A percentile compares a stretch with the other conserved stretches of the same genome.
Evolutionary conservation across 2,329 filamentous ascomycete genomes (phyloP).

Genomic region (Calonectria pauciramosa): DNA sequence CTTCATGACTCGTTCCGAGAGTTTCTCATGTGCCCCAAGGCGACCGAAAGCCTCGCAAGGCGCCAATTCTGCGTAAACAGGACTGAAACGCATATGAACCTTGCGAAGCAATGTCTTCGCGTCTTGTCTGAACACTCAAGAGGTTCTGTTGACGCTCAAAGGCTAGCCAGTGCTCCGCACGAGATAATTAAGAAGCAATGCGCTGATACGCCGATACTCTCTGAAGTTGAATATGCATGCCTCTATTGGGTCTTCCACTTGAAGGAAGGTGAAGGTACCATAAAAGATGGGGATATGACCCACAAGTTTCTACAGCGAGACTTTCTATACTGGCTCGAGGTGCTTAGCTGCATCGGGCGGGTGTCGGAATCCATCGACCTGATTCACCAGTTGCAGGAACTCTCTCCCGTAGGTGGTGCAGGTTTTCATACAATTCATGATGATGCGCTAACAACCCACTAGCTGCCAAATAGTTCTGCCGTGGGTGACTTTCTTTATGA

Average conservation of each 20-base stretch:
- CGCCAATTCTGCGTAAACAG: neutral
- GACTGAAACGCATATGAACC: neutral
- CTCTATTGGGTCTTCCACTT: neutral
- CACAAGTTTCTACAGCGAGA: neutral
- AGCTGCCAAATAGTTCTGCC: neutral
- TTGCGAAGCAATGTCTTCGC: neutral
- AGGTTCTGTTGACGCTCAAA: neutral
- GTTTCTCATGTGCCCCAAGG: slow-evolving; percentile 46
- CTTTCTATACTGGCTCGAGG: neutral
- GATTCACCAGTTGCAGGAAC: neutral
- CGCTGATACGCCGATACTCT: neutral
- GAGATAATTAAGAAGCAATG: neutral
- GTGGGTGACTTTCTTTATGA: neutral
- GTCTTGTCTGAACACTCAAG: neutral
- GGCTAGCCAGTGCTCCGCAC: neutral
- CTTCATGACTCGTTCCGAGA: slow-evolving; percentile 52
- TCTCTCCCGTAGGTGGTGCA: neutral
- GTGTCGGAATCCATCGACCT: neutral
- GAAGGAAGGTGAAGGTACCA: neutral
- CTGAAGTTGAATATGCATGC: neutral
- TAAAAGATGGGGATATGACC: neutral
- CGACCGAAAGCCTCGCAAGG: neutral
- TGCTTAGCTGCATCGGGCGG: neutral
- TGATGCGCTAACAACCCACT: neutral
- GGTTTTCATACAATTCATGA: too few species aligned